phyloP scores from a whole-genome alignment of 306 rosid genomes.

The Cotoneaster glaucophyllus region DNA sequence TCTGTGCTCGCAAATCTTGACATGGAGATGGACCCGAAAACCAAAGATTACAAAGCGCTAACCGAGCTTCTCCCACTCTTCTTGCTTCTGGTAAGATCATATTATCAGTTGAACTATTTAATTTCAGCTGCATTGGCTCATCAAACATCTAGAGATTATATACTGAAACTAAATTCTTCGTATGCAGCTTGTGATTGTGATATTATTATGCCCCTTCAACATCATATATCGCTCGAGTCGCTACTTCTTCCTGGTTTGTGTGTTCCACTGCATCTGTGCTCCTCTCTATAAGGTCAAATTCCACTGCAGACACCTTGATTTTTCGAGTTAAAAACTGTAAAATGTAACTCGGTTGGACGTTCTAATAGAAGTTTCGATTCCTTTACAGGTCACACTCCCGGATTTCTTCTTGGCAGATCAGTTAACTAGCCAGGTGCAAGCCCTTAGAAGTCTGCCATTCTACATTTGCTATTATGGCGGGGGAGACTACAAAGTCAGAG shows the following conservation, averaged over 20 bases:
- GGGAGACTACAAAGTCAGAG: constrained; percentile 52
- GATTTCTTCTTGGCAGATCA: constrained; percentile 79
- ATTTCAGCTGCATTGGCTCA: not conserved
- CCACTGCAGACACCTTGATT: not conserved
- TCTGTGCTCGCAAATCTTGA: constrained; percentile 63
- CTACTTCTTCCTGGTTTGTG: constrained; percentile 39
- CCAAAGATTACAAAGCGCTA: constrained; percentile 33
- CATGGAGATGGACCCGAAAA: constrained; percentile 60
- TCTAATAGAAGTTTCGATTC: not conserved
- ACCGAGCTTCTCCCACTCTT: constrained; percentile 61
- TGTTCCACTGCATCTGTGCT: constrained; percentile 48
- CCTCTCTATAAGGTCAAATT: constrained; percentile 57
- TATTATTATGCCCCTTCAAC: constrained; percentile 52
- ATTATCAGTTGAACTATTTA: not conserved
- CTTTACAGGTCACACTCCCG: constrained; percentile 51
- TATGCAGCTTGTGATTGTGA: constrained; percentile 31
- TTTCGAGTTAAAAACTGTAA: too few relatives aligned
- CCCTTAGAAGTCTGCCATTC: constrained; percentile 58
- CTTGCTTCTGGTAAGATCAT: constrained; percentile 46
- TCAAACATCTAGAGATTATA: not conserved
- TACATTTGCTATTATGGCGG: constrained; percentile 66
- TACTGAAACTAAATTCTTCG: not conserved
- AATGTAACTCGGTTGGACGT: not conserved
- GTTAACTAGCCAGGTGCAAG: constrained; percentile 72
- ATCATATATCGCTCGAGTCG: constrained; percentile 55